Base-by-base conservation (phyloP, 371 early-diverging fungal species). In the Chytridium lagenaria region DNA sequence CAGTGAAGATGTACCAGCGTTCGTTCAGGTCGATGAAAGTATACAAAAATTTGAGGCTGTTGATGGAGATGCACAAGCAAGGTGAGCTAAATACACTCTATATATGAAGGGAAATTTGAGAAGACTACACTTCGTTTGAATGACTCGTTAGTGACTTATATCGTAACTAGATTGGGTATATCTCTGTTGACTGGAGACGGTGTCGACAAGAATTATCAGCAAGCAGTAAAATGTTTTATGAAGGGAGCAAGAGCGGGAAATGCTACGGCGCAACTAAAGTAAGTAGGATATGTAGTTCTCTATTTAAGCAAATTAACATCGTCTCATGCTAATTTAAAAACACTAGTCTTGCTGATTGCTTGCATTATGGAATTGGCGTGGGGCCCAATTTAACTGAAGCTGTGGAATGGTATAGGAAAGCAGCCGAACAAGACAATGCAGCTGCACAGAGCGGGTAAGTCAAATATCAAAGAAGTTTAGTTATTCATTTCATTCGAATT, bases 331-430 rank as follows among this genome's bases (percentile, higher is more conserved):
- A 12, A 44, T 44, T 44, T 44, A 7, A 12, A 12, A 7, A 12
- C 19, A 19, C 7, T 12, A 44, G 44, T 30, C 66, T 75, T 50
- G 79, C 73, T 34, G 39, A 19, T 36, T 52, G 66, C 30, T 80
- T 80, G 7, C 19, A 44, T 19, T 12, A 44, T 19, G 44, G 44
- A 12, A 44, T 19, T 12, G 44, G 44, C 19, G 44, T 44, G 12
- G 44, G 19, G 44, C 44, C 7, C 7, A 44, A 44, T 19, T 44
- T 12, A 7, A 44, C 19, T 64, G 64, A 28, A 28, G 91, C 92
- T 16, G 80, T 90, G 68, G 76, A 75, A 52, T 91, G 88, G 86
- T 87, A 83, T 37, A 68, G 83, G 31, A 85, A 86, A 38, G 92
- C 93, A 1, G 87, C 90, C 0, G 80, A 26, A 19, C 71, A 73